Base-by-base conservation (phyloP, 805 yeast species). In the Saccharomycopsis sp. region DNA sequence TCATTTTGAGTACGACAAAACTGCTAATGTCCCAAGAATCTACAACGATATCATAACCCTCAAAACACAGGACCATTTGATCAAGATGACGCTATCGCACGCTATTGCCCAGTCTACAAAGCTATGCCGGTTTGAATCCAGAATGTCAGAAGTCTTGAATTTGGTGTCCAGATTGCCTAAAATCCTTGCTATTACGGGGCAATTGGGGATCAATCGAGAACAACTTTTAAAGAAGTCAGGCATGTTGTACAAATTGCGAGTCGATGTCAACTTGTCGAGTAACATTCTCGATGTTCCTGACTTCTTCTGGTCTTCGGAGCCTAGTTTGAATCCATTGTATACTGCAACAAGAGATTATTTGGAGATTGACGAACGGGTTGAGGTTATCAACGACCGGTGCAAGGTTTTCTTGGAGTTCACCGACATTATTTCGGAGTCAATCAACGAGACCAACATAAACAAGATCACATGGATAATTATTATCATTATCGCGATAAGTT, bases 81-180 rank as follows among this genome's bases (percentile, higher is more conserved):
- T 91, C 65, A 94, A 94, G 68, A 75, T 94, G 58, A 89, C 97
- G 3, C 82, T 94, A 81, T 89, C 97, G 1, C 97, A 94, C 71
- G 97, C 98, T 1, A 89, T 94, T 61, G 97, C 98, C 0, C 99
- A 94, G 71, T 89, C 95, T 62, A 91, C 97, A 1, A 94, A 91
- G 69, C 73, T 94, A 34, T 87, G 96, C 47, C 75, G 91, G 59
- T 94, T 92, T 71, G 99, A 94, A 70, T 87, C 96, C 47, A 78
- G 96, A 64, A 90, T 94, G 85, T 88, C 92, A 14, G 84, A 84
- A 40, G 84, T 87, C 59, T 76, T 94, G 67, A 86, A 84, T 60
- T 86, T 91, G 63, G 92, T 92, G 40, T 85, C 95, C n/a, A 85
- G 84, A 66, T 76, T 94, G 37, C 99, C 99, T 1, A 89, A 89